Base-by-base conservation (phyloP, 2,329 filamentous ascomycete species). In the Cladosporium sp. region DNA sequence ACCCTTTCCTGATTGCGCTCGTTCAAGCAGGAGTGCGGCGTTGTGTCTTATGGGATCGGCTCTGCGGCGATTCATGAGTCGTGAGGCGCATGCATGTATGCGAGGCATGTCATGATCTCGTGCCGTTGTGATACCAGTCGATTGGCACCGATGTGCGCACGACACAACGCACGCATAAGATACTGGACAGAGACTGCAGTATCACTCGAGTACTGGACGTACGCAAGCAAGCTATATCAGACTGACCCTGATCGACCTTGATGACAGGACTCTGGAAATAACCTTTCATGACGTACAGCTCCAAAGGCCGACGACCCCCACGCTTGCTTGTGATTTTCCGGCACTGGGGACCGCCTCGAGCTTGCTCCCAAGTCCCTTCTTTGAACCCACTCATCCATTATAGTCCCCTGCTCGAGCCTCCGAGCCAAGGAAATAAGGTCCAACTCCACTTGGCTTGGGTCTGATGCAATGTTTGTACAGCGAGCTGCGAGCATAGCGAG, bases 381-480 rank as follows among this genome's bases (percentile, higher is more conserved):
- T n/a, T 28, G 50, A n/a, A 53, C 26, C 26, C 46, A n/a, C 50
- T 31, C 57, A 49, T 26, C 50, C n/a, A 46, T 46, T 40, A 37
- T 44, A 35, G 60, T 53, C 31, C 33, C 46, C 50, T 46, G 50
- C 59, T 28, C 35, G 59, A 52, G 29, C 59, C 29, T 29, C 16
- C 11, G 21, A 63, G 61, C 61, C 61, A 63, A 63, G 61, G 46
- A 63, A 53, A 40, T n/a, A 57, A 52, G 40, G 40, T 46, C 44
- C 44, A 35, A 31, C 50, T 56, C 61, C 61, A 63, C 50, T 52
- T 53, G 61, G 61, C 50, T 63, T 14, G 33, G 50, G 23, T 56
- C 50, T 14, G 26, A 55, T 56, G 61, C 50, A 26, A 63, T 63
- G 61, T 53, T 63, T 40, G 50, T 33, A 31, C 61, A 33, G 50